phyloP scores from a whole-genome alignment of 2,329 filamentous ascomycete species.

The Tolypocladium cylindrosporum region DNA sequence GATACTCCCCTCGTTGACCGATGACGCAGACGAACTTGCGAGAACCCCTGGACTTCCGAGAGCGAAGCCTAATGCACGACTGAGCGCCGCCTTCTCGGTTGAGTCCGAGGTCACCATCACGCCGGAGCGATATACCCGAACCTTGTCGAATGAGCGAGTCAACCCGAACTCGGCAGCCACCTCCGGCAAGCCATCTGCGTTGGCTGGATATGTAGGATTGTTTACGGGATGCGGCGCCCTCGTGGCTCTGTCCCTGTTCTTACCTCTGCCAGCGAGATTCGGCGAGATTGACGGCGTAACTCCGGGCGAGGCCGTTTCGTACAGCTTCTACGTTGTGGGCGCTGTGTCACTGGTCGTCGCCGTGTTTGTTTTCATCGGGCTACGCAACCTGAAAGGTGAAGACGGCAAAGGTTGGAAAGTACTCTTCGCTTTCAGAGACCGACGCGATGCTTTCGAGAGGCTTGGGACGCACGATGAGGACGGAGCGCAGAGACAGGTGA shows the following conservation, averaged over 20 bases:
- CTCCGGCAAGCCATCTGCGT: conserved; percentile 40
- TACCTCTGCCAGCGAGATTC: conserved; percentile 79
- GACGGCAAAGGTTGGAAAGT: conserved; percentile 63
- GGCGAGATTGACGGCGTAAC: conserved; percentile 59
- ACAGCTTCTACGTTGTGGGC: conserved; percentile 84
- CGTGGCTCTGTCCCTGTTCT: conserved; percentile 69
- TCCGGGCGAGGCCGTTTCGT: conserved; percentile 63
- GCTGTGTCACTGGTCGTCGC: conserved; percentile 62
- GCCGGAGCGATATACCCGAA: conserved; percentile 44
- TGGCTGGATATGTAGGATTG: conserved; percentile 84
- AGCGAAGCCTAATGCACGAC: conserved; percentile 32
- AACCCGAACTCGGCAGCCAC: conserved; percentile 10
- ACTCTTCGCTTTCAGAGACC: conserved; percentile 34
- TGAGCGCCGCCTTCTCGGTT: conserved; percentile 56
- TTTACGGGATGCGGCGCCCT: conserved; percentile 90
- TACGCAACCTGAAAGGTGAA: conserved; percentile 61
- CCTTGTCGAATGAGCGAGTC: conserved; percentile 18
- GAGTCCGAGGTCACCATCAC: conserved; percentile 70
- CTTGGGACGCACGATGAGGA: conserved; percentile 10
- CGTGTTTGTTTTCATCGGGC: conserved; percentile 66
- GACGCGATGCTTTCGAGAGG: conserved; percentile 9
- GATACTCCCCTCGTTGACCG: conserved; percentile 65
- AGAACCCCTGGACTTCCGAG: conserved; percentile 7
- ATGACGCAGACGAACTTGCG: conserved; percentile 27
- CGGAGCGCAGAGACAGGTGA: conserved; percentile 15